Conservation (phyloP, 371 early-diverging fungal species). For the Rhizopus sp. region DNA sequence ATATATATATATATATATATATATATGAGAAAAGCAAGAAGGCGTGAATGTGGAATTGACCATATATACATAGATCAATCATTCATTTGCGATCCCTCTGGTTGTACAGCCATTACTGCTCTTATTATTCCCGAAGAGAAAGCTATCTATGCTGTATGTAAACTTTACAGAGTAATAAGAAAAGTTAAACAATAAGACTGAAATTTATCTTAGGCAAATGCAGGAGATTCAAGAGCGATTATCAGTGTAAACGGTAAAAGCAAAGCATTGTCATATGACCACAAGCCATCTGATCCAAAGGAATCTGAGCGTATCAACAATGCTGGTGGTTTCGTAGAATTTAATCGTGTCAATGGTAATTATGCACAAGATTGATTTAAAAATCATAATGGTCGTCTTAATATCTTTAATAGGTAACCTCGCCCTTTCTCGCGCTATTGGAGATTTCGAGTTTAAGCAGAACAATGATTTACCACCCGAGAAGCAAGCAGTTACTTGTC, state of each 20-base stretch:
- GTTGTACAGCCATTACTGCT: slow-evolving; percentile 90
- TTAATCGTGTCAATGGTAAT: slow-evolving; percentile 91
- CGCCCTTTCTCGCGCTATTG: slow-evolving; percentile 92
- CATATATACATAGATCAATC: slow-evolving; percentile 59
- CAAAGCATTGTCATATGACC: slow-evolving; percentile 82
- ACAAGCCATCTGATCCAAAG: slow-evolving; percentile 82
- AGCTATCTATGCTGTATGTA: slow-evolving; percentile 37
- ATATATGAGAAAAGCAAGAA: neutral
- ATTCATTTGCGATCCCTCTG: slow-evolving; percentile 78
- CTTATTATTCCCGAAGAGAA: slow-evolving; percentile 42
- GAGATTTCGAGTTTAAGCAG: slow-evolving; percentile 95
- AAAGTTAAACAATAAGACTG: neutral
- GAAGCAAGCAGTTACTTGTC: slow-evolving; percentile 84
- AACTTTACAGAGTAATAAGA: neutral
- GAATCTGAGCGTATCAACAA: slow-evolving; percentile 80
- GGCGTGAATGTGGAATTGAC: neutral
- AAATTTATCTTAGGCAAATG: slow-evolving; percentile 6
- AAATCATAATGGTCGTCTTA: neutral
- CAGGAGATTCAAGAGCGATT: slow-evolving; percentile 61
- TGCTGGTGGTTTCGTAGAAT: slow-evolving; percentile 95
- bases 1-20: too few relatives aligned
- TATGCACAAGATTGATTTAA: neutral
- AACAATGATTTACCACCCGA: slow-evolving; percentile 71
- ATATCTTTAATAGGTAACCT: slow-evolving; percentile 62
- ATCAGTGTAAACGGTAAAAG: slow-evolving; percentile 72